Evolutionary conservation across 768 basidiomycete genomes (phyloP), one percentile per base, ranked within the genome.

Genomic region (Aureoboletus auriporus): DNA sequence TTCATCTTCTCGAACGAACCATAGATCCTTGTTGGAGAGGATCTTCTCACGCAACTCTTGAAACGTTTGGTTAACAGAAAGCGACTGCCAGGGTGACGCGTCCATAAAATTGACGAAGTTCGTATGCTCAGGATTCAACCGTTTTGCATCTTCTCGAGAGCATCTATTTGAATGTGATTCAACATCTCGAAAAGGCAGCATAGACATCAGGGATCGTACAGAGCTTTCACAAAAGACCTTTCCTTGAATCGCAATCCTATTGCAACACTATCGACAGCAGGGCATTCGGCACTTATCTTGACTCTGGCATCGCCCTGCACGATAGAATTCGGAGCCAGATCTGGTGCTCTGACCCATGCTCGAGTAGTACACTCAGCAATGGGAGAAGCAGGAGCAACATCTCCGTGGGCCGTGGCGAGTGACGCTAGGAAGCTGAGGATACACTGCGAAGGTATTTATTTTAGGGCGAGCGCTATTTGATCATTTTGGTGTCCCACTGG

Each of bases 201-300:
- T 34, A 14, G 9, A 38, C 11, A 30, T 29, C 6, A 14, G 35
- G 9, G 20, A 13, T 7, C 44, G 1, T 46, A 54, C 56, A 54
- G 38, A 4, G 41, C 40, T 43, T 58, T 58, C 16, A 51, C 17
- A 33, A 58, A 46, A 4, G 56, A 58, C 26, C 49, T 31, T 44
- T 74, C 33, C 38, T 55, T 55, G 51, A 61, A 46, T 17, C 50
- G 51, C n/a, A 59, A 20, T 8, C 56, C 48, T 34, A 61, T 27
- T 14, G 29, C 41, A 29, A 49, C 40, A 8, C 10, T 13, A 8
- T 52, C 38, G 31, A 56, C 9, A 4, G 31, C 17, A 27, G 57
- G 57, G 33, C 50, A 55, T 37, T 13, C 57, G 0, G 47, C 46
- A 17, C 50, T 56, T 47, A 59, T 47, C 42, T 50, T 59, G 23